Percentiles rank a stretch among this genome's conserved stretches.
phyloP scores from a whole-genome alignment of 495 filamentous ascomycete genomes.

The Neurospora pannonica region DNA sequence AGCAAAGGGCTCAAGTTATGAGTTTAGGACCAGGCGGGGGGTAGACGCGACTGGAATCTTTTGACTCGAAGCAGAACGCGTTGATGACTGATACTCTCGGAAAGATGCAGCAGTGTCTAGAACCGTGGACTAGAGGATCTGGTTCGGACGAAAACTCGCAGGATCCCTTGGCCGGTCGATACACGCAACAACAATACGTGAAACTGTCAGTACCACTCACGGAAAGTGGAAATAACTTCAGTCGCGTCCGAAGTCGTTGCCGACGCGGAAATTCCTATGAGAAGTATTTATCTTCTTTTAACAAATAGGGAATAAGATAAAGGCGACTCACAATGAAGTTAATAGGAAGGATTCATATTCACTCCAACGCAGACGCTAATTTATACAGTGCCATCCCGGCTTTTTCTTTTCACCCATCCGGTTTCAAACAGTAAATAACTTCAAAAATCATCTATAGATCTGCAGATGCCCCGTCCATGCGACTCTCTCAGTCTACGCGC shows the following conservation, averaged over 20 bases:
- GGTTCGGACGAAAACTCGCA: neutral
- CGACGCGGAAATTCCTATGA: neutral
- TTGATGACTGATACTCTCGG: neutral
- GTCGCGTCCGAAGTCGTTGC: neutral
- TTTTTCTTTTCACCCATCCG: constrained; percentile 11
- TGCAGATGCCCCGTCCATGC: neutral
- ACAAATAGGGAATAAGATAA: neutral
- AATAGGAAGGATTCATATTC: neutral
- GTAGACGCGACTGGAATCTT: neutral
- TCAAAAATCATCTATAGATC: constrained; percentile 14
- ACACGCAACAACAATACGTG: neutral
- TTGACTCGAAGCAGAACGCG: neutral
- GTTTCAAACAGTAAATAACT: constrained; percentile 6
- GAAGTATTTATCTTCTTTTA: neutral
- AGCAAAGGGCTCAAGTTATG: neutral
- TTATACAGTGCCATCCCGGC: constrained; percentile 15
- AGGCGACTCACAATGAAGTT: neutral
- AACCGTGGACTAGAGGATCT: neutral
- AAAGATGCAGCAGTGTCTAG: neutral
- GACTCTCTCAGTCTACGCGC: constrained; percentile 60
- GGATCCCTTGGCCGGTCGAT: neutral
- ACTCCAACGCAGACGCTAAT: constrained; percentile 10
- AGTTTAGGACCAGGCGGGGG: neutral
- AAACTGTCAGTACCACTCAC: neutral
- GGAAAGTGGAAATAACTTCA: neutral